phyloP scores from a whole-genome alignment of 805 yeast genomes.

The Komagataella pastoris region DNA sequence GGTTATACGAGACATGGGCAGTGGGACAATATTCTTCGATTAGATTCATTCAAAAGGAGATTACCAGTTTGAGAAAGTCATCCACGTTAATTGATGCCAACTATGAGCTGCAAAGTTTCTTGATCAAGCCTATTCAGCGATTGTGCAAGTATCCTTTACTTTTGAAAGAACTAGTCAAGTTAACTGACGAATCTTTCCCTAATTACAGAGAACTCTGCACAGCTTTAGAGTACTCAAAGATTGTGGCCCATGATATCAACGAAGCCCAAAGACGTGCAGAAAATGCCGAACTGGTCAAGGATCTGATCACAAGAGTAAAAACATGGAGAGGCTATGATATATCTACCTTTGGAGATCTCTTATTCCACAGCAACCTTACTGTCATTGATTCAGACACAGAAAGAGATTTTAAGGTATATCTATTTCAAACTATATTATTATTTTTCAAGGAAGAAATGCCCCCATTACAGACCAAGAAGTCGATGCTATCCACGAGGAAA shows the following conservation, averaged over 20 bases:
- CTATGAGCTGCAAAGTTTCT: constrained; percentile 78
- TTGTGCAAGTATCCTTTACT: constrained; percentile 90
- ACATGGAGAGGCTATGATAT: constrained; percentile 91
- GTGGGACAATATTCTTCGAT: constrained; percentile 80
- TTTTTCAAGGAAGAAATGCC: constrained; percentile 47
- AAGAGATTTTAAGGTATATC: constrained; percentile 77
- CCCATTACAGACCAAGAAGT: constrained; percentile 28
- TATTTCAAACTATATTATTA: constrained; percentile 58
- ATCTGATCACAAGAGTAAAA: constrained; percentile 57
- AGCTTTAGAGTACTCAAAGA: constrained; percentile 66
- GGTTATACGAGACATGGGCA: constrained; percentile 89
- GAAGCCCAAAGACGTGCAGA: constrained; percentile 91
- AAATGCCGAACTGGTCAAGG: constrained; percentile 58
- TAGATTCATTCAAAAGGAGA: constrained; percentile 60
- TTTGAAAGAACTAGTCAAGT: constrained; percentile 59
- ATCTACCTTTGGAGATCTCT: constrained; percentile 70
- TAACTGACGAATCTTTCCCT: constrained; percentile 38
- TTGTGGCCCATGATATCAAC: constrained; percentile 77
- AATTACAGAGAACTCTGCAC: constrained; percentile 52
- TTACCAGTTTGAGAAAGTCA: constrained; percentile 37
- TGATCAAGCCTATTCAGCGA: constrained; percentile 91
- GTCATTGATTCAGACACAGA: constrained; percentile 62
- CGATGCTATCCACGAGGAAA: constrained; percentile 33
- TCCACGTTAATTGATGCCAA: constrained; percentile 63
- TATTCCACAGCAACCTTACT: constrained; percentile 60